Conservation (phyloP, 257 asterid genomes). For the Nicotiana otophora region DNA sequence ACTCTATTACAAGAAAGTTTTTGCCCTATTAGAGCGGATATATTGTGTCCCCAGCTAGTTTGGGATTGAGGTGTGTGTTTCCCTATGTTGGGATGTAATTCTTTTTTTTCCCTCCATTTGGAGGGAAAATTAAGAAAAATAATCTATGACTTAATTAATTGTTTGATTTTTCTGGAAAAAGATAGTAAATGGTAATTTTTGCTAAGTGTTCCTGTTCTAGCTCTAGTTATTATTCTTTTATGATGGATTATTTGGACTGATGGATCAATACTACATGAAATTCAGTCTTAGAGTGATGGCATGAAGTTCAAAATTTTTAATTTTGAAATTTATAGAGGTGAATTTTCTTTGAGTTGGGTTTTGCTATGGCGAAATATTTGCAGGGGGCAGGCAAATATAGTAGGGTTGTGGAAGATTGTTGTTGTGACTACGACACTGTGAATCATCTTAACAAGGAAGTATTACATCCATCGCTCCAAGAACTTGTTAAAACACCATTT, state of each 20-base stretch:
- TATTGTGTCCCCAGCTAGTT: neutral
- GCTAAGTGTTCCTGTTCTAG: neutral
- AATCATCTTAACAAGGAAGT: slow-evolving; percentile 40
- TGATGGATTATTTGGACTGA: neutral
- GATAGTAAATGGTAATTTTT: neutral
- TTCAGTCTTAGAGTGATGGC: neutral
- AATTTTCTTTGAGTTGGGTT: neutral
- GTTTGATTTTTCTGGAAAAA: neutral
- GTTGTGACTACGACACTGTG: slow-evolving; percentile 51
- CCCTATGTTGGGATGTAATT: neutral
- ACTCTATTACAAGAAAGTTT: neutral
- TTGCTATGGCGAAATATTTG: neutral
- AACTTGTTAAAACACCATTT: slow-evolving; percentile 47
- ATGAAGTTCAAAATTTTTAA: neutral
- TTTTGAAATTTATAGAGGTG: neutral
- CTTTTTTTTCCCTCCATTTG: neutral
- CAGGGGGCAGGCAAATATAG: slow-evolving; percentile 32
- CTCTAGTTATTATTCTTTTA: neutral
- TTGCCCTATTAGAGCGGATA: neutral
- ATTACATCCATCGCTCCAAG: slow-evolving; percentile 49
- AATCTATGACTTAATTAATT: neutral
- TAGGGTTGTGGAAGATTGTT: slow-evolving; percentile 55
- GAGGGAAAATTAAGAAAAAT: neutral
- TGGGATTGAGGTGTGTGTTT: neutral
- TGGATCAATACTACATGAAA: neutral